Base-by-base conservation (phyloP, 2,329 filamentous ascomycete genomes). In the Phaeophleospora eucalypticola region DNA sequence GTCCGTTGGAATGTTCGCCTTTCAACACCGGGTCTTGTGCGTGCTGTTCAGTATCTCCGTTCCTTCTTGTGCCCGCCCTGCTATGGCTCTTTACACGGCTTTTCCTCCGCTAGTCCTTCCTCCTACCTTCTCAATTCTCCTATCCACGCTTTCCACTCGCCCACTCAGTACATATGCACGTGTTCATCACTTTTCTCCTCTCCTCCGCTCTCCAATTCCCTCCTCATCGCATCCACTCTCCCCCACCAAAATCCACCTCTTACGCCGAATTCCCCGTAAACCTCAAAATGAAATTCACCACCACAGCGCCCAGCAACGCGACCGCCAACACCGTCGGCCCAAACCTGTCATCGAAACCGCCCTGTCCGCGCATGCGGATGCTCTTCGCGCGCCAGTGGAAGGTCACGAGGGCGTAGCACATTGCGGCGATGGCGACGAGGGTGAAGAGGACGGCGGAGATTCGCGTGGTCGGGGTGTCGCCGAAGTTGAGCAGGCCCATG, bases 351-450 rank as follows among this genome's bases (percentile, higher is more conserved):
- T 98, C 93, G 66, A 98, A 97, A 17, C 93, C 93, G 45, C 89
- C 88, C 75, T 96, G 90, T 7, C 93, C 93, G 55, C 91, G 80
- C 71, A 87, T 81, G 48, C 93, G 76, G 65, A 98, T 98, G 57
- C 87, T 94, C 70, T 87, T 89, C 19, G 93, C 93, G 53, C 93
- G 79, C 93, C 93, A 98, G 68, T 98, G 93, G 72, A 96, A 98
- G 24, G 91, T 97, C 51, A 89, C 79, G 9, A 98, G 76, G 4
- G 93, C 93, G 68, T 98, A 98, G 35, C 95, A 74, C 89, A 98
- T 96, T 36, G 90, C 88, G 43, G 86, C 81, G 82, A 98, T 91
- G 54, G 91, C 89, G 45, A 98, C 91, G 58, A 89, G 75, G 1
- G 93, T 97, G 75, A 98, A 98, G 43, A 96, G 77, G 43, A 88